A percentile compares a stretch with the other conserved stretches of the same genome.
phyloP scores from a whole-genome alignment of 2,329 filamentous ascomycete species.

The Clarireedia sp. region DNA sequence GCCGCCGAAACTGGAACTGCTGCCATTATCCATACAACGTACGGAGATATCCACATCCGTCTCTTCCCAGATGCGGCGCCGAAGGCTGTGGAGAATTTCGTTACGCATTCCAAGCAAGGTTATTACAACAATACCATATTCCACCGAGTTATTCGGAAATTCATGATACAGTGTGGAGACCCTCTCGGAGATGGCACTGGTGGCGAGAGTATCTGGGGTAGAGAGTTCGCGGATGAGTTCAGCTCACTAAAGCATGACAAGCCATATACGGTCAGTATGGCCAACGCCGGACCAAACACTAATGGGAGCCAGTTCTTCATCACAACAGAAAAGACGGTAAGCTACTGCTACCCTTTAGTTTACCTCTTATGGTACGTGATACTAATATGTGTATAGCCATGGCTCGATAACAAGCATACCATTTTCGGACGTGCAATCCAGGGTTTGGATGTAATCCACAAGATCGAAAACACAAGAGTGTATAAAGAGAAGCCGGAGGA shows the following conservation, averaged over 20 bases:
- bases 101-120: conserved; percentile 77
- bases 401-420: conserved; percentile 93
- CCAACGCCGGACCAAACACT: conserved; percentile 89
- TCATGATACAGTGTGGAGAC: conserved; percentile 92
- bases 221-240: conserved; percentile 89
- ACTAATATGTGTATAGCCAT: conserved; percentile 46
- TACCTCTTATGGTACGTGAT: conserved; percentile 8
- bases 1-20: conserved; percentile 65
- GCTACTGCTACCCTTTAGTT: conserved; percentile 27
- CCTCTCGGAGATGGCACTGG: conserved; percentile 83
- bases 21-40: conserved; percentile 83
- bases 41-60: conserved; percentile 88
- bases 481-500: conserved; percentile 90
- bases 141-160: conserved; percentile 93
- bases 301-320: conserved; percentile 99
- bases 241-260: conserved; percentile 87
- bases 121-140: conserved; percentile 99
- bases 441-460: conserved; percentile 89
- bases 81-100: conserved; percentile 94
- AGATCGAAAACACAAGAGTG: conserved; percentile 85
- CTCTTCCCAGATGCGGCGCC: conserved; percentile 90
- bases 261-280: conserved; percentile 95
- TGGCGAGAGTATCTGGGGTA: conserved; percentile 89
- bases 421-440: conserved; percentile 88
- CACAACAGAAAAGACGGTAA: conserved; percentile 87